These are phyloP conservation scores for Trametes maxima DNA, from an alignment of 768 basidiomycete genomes.

Conservation along the genomic window DNA sequence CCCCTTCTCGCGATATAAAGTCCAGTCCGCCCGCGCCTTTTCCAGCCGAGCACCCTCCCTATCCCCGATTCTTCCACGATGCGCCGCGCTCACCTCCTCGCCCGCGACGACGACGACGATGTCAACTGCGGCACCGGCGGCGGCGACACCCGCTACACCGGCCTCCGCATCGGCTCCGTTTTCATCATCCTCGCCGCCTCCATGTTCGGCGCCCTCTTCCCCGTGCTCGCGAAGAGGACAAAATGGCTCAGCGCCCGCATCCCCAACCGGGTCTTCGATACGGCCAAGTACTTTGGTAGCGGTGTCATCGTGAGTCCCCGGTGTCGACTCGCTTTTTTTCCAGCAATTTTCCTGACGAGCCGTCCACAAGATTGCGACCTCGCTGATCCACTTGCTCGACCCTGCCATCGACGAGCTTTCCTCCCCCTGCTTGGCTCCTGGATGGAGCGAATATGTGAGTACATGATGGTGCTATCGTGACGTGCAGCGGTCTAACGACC, in stretches of 20 bases:
- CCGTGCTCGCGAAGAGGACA: constrained; percentile 60
- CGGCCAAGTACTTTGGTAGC: constrained; percentile 90
- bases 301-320: constrained; percentile 71
- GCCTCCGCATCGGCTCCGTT: constrained; percentile 68
- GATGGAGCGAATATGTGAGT: constrained; percentile 78
- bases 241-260: constrained; percentile 48
- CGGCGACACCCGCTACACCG: constrained; percentile 48
- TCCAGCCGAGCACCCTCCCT: neutral
- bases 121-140: constrained; percentile 53
- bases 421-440: constrained; percentile 66
- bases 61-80: neutral
- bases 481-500: neutral
- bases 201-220: constrained; percentile 65
- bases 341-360: neutral
- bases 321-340: neutral
- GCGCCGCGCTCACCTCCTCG: constrained; percentile 12
- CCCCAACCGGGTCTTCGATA: constrained; percentile 68
- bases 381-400: constrained; percentile 81
- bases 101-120: constrained; percentile 22
- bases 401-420: constrained; percentile 74
- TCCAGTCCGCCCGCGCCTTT: neutral
- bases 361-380: constrained; percentile 73
- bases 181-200: constrained; percentile 74
- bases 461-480: neutral
- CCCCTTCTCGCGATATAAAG: constrained; percentile 3